phyloP scores from a whole-genome alignment of 352 stramenopile genomes.

The Paralagenidium karlingii region DNA sequence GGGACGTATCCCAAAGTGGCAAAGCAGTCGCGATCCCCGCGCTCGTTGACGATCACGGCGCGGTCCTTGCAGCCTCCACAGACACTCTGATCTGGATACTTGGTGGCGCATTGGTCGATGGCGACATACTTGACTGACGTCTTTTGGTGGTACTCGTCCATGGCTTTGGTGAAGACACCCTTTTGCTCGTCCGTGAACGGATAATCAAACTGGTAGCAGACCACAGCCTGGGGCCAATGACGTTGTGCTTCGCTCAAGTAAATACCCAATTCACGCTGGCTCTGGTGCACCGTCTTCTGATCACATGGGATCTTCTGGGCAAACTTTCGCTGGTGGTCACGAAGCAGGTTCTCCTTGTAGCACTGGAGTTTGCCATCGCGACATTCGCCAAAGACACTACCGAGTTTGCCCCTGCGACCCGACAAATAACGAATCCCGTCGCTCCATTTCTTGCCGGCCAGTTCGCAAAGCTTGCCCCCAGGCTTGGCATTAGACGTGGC shows the following conservation, averaged over 20 bases:
- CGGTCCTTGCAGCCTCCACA: slow-evolving; percentile 24
- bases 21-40: slow-evolving; percentile 17
- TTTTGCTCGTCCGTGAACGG: slow-evolving; percentile 3
- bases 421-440: slow-evolving; percentile 19
- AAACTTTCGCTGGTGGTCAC: slow-evolving; percentile 6
- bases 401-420: slow-evolving; percentile 9
- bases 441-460: too few species aligned
- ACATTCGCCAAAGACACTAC: slow-evolving; percentile 1
- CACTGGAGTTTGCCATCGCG: not conserved
- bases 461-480: too few species aligned
- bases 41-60: slow-evolving; percentile 16
- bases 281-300: not conserved
- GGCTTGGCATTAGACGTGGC: too few species aligned
- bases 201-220: slow-evolving; percentile 5
- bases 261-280: not conserved
- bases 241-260: not conserved
- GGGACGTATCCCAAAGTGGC: slow-evolving; percentile 27
- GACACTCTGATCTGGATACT: slow-evolving; percentile 15
- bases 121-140: slow-evolving; percentile 16
- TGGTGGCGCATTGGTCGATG: slow-evolving; percentile 12
- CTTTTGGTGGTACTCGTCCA: slow-evolving; percentile 5
- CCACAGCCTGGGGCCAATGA: slow-evolving; percentile 6
- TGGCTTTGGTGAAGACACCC: slow-evolving; percentile 1
- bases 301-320: slow-evolving; percentile 4
- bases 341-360: not conserved